Percentiles rank a stretch among this genome's conserved stretches.
Evolutionary conservation across 2,329 filamentous ascomycete genomes (phyloP).

Genomic region (Diplodia sapinea): DNA sequence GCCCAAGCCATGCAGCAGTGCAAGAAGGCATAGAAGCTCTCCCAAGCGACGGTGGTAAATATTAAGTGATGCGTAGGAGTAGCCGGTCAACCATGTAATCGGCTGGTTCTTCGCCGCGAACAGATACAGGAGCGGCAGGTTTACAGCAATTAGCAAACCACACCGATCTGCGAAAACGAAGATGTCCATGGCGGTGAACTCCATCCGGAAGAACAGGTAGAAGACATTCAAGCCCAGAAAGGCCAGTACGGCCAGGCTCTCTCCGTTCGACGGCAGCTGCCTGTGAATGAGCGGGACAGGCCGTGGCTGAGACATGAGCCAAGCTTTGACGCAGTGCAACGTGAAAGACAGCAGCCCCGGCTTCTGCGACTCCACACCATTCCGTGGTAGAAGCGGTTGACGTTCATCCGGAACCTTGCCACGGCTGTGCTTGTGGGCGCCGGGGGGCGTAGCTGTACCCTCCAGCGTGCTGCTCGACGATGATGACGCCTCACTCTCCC

Average conservation of each 20-base stretch:
- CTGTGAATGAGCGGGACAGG: slow-evolving; percentile 64
- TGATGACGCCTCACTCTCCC: slow-evolving; percentile 40
- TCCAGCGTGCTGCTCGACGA: slow-evolving; percentile 49
- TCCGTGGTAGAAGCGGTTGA: slow-evolving; percentile 42
- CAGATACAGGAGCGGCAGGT: slow-evolving; percentile 64
- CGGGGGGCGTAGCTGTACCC: slow-evolving; percentile 45
- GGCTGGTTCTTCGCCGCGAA: slow-evolving; percentile 72
- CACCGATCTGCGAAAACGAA: slow-evolving; percentile 66
- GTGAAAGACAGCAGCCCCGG: slow-evolving; percentile 33
- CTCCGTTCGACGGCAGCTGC: slow-evolving; percentile 62
- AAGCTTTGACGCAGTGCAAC: slow-evolving; percentile 40
- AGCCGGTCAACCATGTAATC: slow-evolving; percentile 64
- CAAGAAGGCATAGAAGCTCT: slow-evolving; percentile 66
- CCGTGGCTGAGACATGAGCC: slow-evolving; percentile 63
- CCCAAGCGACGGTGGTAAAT: slow-evolving; percentile 69
- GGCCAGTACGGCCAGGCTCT: slow-evolving; percentile 58
- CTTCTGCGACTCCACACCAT: slow-evolving; percentile 19
- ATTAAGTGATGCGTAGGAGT: slow-evolving; percentile 70
- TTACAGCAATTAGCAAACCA: slow-evolving; percentile 59
- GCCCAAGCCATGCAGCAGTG: slow-evolving; percentile 60
- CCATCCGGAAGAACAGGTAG: slow-evolving; percentile 58
- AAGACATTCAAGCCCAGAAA: slow-evolving; percentile 64
- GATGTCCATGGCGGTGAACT: slow-evolving; percentile 53
- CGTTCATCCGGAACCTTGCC: slow-evolving; percentile 39
- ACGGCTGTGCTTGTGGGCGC: slow-evolving; percentile 33